Base-by-base conservation (phyloP, 2,329 filamentous ascomycete genomes). In the Trichoderma breve region DNA sequence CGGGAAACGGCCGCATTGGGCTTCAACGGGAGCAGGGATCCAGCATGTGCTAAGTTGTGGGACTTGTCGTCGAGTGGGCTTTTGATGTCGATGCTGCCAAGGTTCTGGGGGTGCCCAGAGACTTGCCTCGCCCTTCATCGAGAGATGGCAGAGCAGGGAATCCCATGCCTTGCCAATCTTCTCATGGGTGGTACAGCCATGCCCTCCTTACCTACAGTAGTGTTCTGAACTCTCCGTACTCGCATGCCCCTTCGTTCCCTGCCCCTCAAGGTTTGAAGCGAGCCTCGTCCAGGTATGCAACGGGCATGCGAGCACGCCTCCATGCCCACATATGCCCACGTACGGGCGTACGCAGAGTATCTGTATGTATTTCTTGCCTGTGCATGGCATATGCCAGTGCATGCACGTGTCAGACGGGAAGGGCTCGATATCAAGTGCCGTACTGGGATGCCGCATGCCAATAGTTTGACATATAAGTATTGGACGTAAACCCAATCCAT, bases 1-100 rank as follows among this genome's bases (percentile, higher is more conserved):
- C 32, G 39, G 30, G 39, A 55, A 67, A 43, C 21, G 43, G 32
- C 43, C 34, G 64, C 57, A 55, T 68, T 72, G 70, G 70, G 70
- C 70, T 39, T 72, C 70, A 68, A 63, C 36, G 64, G 51, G 57
- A 47, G 24, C 61, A 64, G 53, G 69, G 69, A 63, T 71, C 51
- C 24, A 34, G 47, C 61, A 65, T 64, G 66, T 68, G 62, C 43
- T 14, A 39, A 32, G 53, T 43, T 43, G 65, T 57, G 67, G 67
- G 58, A 63, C 36, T 53, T 21, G 32, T 63, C 26, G 32, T 63
- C 26, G 24, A 9, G 39, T 51, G 57, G 66, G 28, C 36, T 62
- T 15, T 39, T 30, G 47, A 60, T 28, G 60, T 47, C 36, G 34
- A 57, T 71, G 61, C 24, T 65, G 58, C 47, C 60, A 58, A 69